Conservation (phyloP, 1,139 yeast species). For the Nakaseomyces sp. region DNA sequence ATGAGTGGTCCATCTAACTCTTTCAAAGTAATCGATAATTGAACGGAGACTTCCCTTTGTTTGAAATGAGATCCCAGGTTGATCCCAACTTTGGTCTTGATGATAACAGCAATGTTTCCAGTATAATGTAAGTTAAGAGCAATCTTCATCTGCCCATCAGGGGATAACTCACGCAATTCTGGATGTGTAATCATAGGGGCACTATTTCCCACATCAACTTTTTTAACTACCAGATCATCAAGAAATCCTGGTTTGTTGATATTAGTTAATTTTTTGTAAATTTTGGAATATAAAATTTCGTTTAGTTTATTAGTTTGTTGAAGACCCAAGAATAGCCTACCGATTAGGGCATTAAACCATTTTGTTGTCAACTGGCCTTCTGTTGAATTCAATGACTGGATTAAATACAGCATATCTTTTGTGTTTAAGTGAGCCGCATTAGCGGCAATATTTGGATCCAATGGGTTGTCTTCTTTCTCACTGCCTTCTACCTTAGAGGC, state of each 20-base stretch:
- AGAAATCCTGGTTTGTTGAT: slow-evolving; percentile 81
- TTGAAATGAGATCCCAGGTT: slow-evolving; percentile 70
- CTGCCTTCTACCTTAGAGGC: slow-evolving; percentile 45
- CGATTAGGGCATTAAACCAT: slow-evolving; percentile 84
- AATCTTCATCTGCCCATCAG: slow-evolving; percentile 71
- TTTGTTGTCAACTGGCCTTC: slow-evolving; percentile 77
- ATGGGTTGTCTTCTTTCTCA: slow-evolving; percentile 7
- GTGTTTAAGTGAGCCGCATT: slow-evolving; percentile 66
- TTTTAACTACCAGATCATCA: slow-evolving; percentile 68
- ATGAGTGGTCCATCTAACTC: slow-evolving; percentile 67
- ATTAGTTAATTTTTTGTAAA: slow-evolving; percentile 64
- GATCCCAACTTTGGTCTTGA: slow-evolving; percentile 70
- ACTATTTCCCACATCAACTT: slow-evolving; percentile 66
- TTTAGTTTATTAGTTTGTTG: slow-evolving; percentile 64
- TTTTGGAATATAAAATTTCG: slow-evolving; percentile 45
- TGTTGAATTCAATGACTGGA: slow-evolving; percentile 68
- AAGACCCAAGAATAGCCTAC: slow-evolving; percentile 67
- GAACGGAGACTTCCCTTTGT: slow-evolving; percentile 66
- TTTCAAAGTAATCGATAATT: slow-evolving; percentile 61
- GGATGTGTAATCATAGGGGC: slow-evolving; percentile 80
- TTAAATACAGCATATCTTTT: slow-evolving; percentile 59
- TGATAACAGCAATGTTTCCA: slow-evolving; percentile 65
- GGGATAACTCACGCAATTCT: slow-evolving; percentile 55
- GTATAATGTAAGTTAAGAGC: slow-evolving; percentile 55
- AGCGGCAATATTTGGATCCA: slow-evolving; percentile 52